phyloP scores from a whole-genome alignment of 2,329 filamentous ascomycete species.

The Endoconidiophora laricicola region DNA sequence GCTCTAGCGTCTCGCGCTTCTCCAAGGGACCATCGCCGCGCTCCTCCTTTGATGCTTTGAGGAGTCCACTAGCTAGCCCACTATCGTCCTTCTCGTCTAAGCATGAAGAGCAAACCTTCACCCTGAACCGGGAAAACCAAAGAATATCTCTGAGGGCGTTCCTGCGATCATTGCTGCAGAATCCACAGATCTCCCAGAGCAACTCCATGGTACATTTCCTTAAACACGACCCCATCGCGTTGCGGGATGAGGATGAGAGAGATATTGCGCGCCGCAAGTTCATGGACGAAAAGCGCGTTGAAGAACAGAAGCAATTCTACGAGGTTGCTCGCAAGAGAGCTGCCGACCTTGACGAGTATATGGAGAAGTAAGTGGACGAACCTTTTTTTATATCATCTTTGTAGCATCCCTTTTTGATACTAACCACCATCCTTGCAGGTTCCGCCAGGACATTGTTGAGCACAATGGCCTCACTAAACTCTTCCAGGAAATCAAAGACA shows the following conservation, averaged over 20 bases:
- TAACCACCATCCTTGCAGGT: constrained; percentile 17
- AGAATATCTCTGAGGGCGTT: constrained; percentile 83
- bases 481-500: constrained; percentile 83
- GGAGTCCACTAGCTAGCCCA: constrained; percentile 10
- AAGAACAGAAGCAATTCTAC: constrained; percentile 89
- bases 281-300: constrained; percentile 73
- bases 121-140: constrained; percentile 71
- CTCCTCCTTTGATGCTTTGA: constrained; percentile 11
- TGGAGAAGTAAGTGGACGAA: constrained; percentile 49
- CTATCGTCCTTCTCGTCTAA: constrained; percentile 7
- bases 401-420: too few species aligned
- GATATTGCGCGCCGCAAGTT: constrained; percentile 67
- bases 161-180: constrained; percentile 69
- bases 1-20: constrained; percentile 14
- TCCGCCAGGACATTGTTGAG: constrained; percentile 50
- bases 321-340: constrained; percentile 85
- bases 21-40: constrained; percentile 12
- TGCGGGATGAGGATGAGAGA: constrained; percentile 65
- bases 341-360: constrained; percentile 87
- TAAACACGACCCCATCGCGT: constrained; percentile 49
- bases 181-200: constrained; percentile 67
- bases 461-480: constrained; percentile 76
- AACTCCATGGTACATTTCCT: constrained; percentile 76
- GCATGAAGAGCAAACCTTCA: constrained; percentile 10
- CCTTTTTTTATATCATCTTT: too few species aligned